These are phyloP conservation scores for Silene noctiflora DNA, from an alignment of 179 eudicot species.

Conservation along the genomic window DNA sequence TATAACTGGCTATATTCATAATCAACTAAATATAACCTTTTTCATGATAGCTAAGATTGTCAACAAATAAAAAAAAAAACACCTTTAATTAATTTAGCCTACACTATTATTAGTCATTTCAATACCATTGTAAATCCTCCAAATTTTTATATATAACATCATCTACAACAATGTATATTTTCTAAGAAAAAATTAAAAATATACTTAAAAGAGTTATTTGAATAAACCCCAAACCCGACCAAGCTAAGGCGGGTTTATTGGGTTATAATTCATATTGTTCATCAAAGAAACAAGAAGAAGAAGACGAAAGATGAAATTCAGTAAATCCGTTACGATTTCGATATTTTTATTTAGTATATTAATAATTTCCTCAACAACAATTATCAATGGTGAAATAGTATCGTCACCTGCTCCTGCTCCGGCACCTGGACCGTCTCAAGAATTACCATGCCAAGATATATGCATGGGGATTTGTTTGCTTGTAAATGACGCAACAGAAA, in stretches of 20 bases:
- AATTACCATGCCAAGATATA: background rate
- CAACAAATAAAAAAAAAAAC: background rate
- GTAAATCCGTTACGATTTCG: background rate
- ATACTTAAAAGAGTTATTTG: background rate
- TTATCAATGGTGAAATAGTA: background rate
- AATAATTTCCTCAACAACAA: background rate
- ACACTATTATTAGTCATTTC: constrained; percentile 2
- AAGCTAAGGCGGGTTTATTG: background rate
- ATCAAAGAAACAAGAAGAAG: background rate
- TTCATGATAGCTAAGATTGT: background rate
- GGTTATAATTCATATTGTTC: constrained; percentile 5
- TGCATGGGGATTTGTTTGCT: background rate
- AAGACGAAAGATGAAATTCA: background rate
- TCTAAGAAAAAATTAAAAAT: background rate
- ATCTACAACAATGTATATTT: background rate
- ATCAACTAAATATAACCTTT: background rate
- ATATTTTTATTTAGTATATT: background rate
- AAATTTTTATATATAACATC: background rate
- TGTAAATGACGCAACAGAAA: background rate
- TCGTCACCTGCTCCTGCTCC: background rate
- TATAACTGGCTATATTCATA: too few relatives aligned
- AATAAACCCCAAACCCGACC: background rate
- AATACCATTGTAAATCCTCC: background rate
- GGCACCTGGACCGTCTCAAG: background rate
- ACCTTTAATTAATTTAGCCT: background rate